Percentiles rank a stretch among this genome's conserved stretches.
Conservation (phyloP, 176 grass and related monocot genomes). For the Aegilops speltoides region DNA sequence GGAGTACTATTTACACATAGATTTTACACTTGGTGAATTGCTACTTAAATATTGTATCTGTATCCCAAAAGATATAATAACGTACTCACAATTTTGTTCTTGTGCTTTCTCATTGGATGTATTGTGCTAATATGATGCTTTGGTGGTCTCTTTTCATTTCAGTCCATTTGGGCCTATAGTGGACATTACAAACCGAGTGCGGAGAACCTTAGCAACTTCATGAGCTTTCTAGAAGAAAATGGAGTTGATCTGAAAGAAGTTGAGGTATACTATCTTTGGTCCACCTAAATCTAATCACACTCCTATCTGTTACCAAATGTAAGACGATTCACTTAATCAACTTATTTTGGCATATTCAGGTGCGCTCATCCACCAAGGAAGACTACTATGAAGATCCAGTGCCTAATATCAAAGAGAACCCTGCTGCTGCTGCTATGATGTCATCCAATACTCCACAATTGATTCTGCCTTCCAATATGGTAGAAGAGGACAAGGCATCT, state of each 20-base stretch:
- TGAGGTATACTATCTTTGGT: conserved; percentile 44
- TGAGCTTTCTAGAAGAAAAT: conserved; percentile 65
- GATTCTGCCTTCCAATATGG: conserved; percentile 16
- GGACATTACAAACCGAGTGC: conserved; percentile 84
- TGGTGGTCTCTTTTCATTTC: not conserved
- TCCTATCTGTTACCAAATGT: not conserved
- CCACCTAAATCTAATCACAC: not conserved
- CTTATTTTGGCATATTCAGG: conserved; percentile 44
- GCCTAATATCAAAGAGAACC: conserved; percentile 4
- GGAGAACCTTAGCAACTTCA: conserved; percentile 61
- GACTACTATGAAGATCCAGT: conserved; percentile 61
- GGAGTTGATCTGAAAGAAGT: conserved; percentile 63
- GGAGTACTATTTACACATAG: not conserved
- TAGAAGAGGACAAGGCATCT: conserved; percentile 9
- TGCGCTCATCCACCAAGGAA: conserved; percentile 63
- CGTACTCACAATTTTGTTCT: not conserved
- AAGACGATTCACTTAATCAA: not conserved
- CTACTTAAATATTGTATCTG: not conserved
- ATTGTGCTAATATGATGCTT: conserved; percentile 15
- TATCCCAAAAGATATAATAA: not conserved
- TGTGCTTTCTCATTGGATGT: not conserved
- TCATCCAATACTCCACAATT: conserved; percentile 32
- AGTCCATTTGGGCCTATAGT: conserved; percentile 89
- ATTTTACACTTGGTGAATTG: not conserved
- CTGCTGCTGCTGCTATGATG: not conserved